Evolutionary conservation across 2,329 filamentous ascomycete species (phyloP).

Genomic region (Fusarium begoniae): DNA sequence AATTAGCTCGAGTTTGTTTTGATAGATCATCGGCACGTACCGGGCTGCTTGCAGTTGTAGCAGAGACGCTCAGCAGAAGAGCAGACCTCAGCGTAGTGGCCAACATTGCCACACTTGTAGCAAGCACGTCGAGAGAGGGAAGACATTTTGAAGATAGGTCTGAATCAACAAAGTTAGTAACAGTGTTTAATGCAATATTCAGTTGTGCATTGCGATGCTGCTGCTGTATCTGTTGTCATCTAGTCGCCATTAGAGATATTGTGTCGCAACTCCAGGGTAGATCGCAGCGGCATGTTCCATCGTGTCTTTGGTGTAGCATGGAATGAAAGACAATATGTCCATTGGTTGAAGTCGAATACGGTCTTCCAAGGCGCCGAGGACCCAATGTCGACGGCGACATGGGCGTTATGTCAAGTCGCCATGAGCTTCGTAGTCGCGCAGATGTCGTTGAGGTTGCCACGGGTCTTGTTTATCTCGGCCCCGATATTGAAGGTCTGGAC

Average conservation of each 20-base stretch:
- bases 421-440: background rate
- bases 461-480: background rate
- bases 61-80: slow-evolving; percentile 97
- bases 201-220: slow-evolving; percentile 4
- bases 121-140: slow-evolving; percentile 83
- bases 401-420: background rate
- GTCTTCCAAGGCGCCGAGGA: background rate
- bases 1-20: slow-evolving; percentile 1
- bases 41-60: slow-evolving; percentile 98
- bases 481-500: background rate
- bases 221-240: background rate
- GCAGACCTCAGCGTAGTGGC: slow-evolving; percentile 89
- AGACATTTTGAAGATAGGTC: slow-evolving; percentile 67
- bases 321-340: background rate
- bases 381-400: background rate
- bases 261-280: background rate
- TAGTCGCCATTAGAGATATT: background rate
- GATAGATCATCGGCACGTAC: slow-evolving; percentile 48
- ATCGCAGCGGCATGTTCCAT: background rate
- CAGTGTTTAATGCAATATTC: background rate
- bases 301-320: background rate
- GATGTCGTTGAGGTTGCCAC: background rate
- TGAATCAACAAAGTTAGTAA: slow-evolving; percentile 21
- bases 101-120: slow-evolving; percentile 86
- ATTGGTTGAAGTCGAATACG: background rate